Evolutionary conservation across 345 rosid species (phyloP).

Genomic region (Arabidopsis arenosa): DNA sequence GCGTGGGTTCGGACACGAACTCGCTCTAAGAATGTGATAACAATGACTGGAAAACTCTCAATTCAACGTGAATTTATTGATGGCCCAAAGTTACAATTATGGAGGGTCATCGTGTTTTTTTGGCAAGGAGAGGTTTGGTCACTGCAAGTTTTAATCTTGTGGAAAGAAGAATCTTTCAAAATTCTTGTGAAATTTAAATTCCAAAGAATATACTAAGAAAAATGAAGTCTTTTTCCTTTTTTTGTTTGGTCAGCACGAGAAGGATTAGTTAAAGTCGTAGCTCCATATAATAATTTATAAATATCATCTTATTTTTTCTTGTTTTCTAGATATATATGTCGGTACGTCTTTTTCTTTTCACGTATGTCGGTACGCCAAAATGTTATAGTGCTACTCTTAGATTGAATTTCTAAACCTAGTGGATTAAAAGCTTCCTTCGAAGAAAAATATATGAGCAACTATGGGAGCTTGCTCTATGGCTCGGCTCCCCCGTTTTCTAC

Average conservation of each 20-base stretch:
- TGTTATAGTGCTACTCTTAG: background rate
- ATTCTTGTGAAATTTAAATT: constrained; percentile 12
- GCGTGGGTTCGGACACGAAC: no score
- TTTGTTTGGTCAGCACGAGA: background rate
- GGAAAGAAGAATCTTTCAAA: background rate
- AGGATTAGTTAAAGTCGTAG: background rate
- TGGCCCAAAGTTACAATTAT: constrained; percentile 5
- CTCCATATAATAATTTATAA: background rate
- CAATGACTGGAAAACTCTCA: constrained; percentile 18
- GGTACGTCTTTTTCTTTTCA: constrained; percentile 22
- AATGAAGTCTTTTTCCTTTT: background rate
- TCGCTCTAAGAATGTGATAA: background rate
- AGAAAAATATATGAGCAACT: no score
- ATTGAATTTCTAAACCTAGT: background rate
- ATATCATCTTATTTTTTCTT: background rate
- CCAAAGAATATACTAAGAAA: background rate
- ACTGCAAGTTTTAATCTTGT: constrained; percentile 21
- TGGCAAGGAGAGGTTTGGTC: constrained; percentile 25
- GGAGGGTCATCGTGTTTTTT: constrained; percentile 22
- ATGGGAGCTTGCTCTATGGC: no score
- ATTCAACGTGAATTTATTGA: constrained; percentile 23
- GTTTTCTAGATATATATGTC: constrained; percentile 15
- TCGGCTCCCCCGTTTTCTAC: no score
- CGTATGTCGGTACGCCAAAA: constrained; percentile 31
- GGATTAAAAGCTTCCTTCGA: no score